These are phyloP conservation scores for Podaxis carcinomalis DNA, from an alignment of 768 basidiomycete species.

Conservation along the genomic window DNA sequence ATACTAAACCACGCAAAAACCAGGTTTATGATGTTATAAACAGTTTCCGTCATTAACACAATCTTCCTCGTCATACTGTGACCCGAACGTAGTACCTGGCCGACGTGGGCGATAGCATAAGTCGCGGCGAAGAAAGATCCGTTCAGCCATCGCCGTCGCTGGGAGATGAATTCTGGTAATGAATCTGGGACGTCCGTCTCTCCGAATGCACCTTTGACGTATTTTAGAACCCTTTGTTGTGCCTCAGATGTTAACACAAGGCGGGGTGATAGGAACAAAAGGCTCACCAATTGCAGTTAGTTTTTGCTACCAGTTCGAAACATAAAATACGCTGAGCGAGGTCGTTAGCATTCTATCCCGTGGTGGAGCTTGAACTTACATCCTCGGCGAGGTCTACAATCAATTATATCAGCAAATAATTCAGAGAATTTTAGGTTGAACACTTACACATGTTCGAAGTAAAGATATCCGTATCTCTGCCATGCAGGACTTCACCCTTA, in stretches of 20 bases:
- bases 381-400: conserved; percentile 81
- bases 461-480: conserved; percentile 85
- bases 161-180: conserved; percentile 90
- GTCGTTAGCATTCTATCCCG: conserved; percentile 4
- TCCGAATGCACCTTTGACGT: conserved; percentile 89
- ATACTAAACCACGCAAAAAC: conserved; percentile 93
- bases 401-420: conserved; percentile 6
- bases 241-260: conserved; percentile 10
- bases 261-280: neutral
- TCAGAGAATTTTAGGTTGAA: neutral
- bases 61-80: conserved; percentile 77
- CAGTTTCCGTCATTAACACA: conserved; percentile 71
- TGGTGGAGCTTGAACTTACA: conserved; percentile 37
- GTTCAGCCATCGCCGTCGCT: conserved; percentile 85
- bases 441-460: conserved; percentile 92
- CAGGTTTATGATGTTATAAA: conserved; percentile 85
- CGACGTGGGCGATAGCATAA: conserved; percentile 86
- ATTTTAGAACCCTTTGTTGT: conserved; percentile 84
- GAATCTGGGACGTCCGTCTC: conserved; percentile 94
- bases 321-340: conserved; percentile 68
- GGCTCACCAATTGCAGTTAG: conserved; percentile 70
- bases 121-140: conserved; percentile 95
- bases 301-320: conserved; percentile 75
- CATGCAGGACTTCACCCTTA: conserved; percentile 87
- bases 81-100: conserved; percentile 75